phyloP scores from a whole-genome alignment of 2,329 filamentous ascomycete genomes.

The Colletotrichum somersetense region DNA sequence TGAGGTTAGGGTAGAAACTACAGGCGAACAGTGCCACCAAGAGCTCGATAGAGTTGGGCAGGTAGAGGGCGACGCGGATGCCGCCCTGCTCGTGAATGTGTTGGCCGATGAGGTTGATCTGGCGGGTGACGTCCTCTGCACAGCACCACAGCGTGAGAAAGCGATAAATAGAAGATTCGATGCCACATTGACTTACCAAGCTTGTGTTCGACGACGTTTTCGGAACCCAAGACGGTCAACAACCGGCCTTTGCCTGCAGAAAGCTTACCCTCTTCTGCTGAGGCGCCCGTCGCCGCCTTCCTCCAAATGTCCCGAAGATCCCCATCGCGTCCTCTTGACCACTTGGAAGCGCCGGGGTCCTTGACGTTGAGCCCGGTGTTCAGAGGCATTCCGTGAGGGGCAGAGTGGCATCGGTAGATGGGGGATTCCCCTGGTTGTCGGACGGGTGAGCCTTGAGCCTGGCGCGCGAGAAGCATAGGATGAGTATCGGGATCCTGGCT shows the following conservation, averaged over 20 bases:
- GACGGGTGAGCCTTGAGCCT: constrained; percentile 82
- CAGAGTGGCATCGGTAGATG: constrained; percentile 84
- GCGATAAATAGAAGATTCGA: background rate
- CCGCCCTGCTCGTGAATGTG: constrained; percentile 79
- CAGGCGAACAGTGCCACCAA: constrained; percentile 86
- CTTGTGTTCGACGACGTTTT: constrained; percentile 79
- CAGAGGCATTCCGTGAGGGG: constrained; percentile 86
- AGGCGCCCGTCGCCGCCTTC: constrained; percentile 73
- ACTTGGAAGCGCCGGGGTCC: constrained; percentile 82
- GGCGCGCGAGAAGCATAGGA: constrained; percentile 88
- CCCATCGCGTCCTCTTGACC: constrained; percentile 85
- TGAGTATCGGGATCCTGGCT: constrained; percentile 89
- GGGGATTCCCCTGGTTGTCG: constrained; percentile 88
- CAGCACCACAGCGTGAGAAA: constrained; percentile 21
- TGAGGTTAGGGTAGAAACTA: constrained; percentile 85
- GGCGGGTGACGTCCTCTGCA: constrained; percentile 78
- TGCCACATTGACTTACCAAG: constrained; percentile 59
- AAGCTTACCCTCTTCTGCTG: constrained; percentile 71
- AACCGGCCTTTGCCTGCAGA: constrained; percentile 76
- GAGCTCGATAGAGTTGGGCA: constrained; percentile 94
- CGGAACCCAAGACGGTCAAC: constrained; percentile 82
- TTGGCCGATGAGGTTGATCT: constrained; percentile 89
- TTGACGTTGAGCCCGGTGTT: constrained; percentile 85
- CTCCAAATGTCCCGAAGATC: constrained; percentile 94
- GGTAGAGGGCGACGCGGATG: constrained; percentile 86